Conservation (phyloP, 257 asterid species). For the Penstemon davidsonii region DNA sequence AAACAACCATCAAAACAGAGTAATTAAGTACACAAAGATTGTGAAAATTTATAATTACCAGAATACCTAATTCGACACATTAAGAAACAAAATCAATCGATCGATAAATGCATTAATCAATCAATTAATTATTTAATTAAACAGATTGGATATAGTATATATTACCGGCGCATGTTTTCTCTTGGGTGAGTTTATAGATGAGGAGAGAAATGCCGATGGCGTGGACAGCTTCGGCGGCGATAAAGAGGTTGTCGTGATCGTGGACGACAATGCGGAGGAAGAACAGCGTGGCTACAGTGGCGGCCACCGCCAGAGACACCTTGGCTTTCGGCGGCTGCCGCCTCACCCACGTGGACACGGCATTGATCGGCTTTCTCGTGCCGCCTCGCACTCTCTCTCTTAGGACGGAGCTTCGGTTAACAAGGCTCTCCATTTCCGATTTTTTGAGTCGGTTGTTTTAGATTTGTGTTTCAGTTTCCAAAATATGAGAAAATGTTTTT, state of each 20-base stretch:
- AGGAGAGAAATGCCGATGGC: conserved; percentile 38
- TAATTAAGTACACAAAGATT: neutral
- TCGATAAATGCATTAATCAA: too few species aligned
- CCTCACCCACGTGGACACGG: conserved; percentile 27
- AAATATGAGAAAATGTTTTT: too few species aligned
- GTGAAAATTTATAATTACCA: too few species aligned
- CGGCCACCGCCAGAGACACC: conserved; percentile 22
- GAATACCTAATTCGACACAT: too few species aligned
- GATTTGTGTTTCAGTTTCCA: too few species aligned
- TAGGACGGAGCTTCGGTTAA: conserved; percentile 14
- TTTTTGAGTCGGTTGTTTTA: too few species aligned
- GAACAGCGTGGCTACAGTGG: conserved; percentile 15
- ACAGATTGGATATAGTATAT: too few species aligned
- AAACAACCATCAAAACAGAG: neutral
- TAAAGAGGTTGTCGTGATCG: conserved; percentile 34
- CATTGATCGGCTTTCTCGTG: conserved; percentile 31
- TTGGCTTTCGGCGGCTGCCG: conserved; percentile 36
- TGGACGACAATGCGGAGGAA: conserved; percentile 33
- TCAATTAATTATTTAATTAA: too few species aligned
- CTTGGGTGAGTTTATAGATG: conserved; percentile 34
- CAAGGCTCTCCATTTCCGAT: conserved; percentile 13
- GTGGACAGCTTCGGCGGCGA: conserved; percentile 37
- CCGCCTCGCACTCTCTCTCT: conserved; percentile 21
- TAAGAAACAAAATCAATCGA: too few species aligned
- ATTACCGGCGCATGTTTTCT: conserved; percentile 38